Base-by-base conservation (phyloP, 2,329 filamentous ascomycete genomes). In the Fusarium dlaminii region DNA sequence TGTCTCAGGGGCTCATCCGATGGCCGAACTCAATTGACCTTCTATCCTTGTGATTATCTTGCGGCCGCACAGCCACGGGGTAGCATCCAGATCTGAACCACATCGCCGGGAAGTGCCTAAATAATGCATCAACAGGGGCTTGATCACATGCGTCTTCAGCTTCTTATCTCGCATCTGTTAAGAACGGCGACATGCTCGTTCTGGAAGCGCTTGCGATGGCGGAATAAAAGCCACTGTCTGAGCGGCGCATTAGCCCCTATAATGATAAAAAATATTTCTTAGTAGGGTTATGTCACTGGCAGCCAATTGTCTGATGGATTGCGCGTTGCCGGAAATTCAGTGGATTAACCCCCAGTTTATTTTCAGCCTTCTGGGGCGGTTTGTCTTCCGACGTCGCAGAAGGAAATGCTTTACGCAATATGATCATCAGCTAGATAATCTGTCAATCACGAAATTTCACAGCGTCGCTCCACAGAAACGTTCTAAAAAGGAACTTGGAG, bases 31-130 rank as follows among this genome's bases (percentile, higher is more conserved):
- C 40, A 36, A 58, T 58, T 48, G 13, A 18, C 11, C 14, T 24
- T n/a, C 29, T 5, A 42, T n/a, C 40, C 22, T 42, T 27, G 34
- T 27, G 59, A 58, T 55, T 6, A n/a, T 22, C 20, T 18, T 37
- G 42, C 46, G 55, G 55, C 57, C 57, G 64, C 27, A 29, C 43
- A 30, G 58, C 20, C 15, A 54, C 66, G 66, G 65, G 32, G 37
- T 36, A 46, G 36, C 43, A 63, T 40, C 66, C 59, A 54, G 66
- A 70, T 70, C 67, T 59, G 45, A 70, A 59, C 67, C 66, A 49
- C 36, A 59, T 58, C 34, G 36, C 67, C 45, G 67, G 67, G 40
- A 70, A 11, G 20, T 34, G 39, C 24, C 34, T 65, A 22, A 29
- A 45, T 62, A 29, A 45, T 36, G 12, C 17, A 13, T n/a, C n/a